These are phyloP conservation scores for Fusarium oxysporum DNA, from an alignment of 2,329 filamentous ascomycete genomes.

Conservation along the genomic window DNA sequence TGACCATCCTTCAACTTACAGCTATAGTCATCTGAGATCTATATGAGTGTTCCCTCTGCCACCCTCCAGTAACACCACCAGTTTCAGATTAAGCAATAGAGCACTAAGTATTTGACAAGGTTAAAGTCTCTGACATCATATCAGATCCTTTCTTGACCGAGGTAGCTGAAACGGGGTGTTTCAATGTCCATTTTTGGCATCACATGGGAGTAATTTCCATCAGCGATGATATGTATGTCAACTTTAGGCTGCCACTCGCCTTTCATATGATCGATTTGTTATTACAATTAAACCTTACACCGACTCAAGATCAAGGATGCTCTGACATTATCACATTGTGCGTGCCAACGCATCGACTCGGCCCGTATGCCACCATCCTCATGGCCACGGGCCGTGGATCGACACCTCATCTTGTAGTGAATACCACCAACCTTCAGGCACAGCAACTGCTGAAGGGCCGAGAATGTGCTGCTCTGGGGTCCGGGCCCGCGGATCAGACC, in stretches of 20 bases:
- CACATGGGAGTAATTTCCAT: slow-evolving; percentile 12
- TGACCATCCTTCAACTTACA: neutral
- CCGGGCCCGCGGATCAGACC: slow-evolving; percentile 36
- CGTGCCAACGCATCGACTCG: slow-evolving; percentile 29
- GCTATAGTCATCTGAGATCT: slow-evolving; percentile 12
- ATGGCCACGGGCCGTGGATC: slow-evolving; percentile 30
- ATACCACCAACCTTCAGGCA: slow-evolving; percentile 28
- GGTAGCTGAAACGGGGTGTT: slow-evolving; percentile 4
- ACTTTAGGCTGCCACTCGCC: slow-evolving; percentile 13
- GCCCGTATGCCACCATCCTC: slow-evolving; percentile 20
- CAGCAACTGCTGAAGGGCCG: neutral
- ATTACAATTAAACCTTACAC: slow-evolving; percentile 4
- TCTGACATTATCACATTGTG: slow-evolving; percentile 27
- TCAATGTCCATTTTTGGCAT: slow-evolving; percentile 12
- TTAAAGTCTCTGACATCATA: slow-evolving; percentile 21
- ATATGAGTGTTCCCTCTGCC: neutral
- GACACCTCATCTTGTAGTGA: slow-evolving; percentile 21
- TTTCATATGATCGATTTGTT: neutral
- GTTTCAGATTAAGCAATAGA: slow-evolving; percentile 16
- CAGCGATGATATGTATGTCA: neutral
- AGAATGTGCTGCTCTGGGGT: neutral
- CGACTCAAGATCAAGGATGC: neutral
- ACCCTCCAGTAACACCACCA: neutral
- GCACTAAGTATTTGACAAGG: neutral
- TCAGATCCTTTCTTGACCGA: slow-evolving; percentile 14